Evolutionary conservation across 331 rosid species (phyloP).

Genomic region (Rosa hybrid): DNA sequence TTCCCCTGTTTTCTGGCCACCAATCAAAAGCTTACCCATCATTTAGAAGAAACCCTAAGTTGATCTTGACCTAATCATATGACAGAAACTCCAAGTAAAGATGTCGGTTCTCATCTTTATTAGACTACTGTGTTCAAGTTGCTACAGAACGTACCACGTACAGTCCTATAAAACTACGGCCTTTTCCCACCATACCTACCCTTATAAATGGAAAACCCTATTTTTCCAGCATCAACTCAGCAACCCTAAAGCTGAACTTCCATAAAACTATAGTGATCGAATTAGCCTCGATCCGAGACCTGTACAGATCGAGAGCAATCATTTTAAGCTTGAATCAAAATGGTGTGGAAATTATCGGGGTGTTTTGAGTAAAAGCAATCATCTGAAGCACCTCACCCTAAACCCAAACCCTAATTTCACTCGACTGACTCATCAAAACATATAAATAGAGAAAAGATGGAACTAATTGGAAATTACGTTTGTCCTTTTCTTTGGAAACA

Average conservation of each 20-base stretch:
- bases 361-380: neutral
- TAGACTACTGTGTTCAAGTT: neutral
- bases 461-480: neutral
- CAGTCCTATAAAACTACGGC: neutral
- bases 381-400: neutral
- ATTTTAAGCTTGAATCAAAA: neutral
- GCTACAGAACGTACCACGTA: neutral
- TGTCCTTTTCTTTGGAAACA: neutral
- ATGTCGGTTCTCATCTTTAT: neutral
- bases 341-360: neutral
- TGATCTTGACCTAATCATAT: conserved; percentile 11
- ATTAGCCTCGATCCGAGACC: too few relatives aligned
- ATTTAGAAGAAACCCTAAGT: conserved; percentile 1
- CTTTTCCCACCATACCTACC: neutral
- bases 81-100: neutral
- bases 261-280: neutral
- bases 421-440: neutral
- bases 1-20: neutral
- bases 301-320: neutral
- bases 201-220: neutral
- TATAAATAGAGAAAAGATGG: neutral
- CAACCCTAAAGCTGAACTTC: neutral
- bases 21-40: neutral
- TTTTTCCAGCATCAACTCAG: neutral
- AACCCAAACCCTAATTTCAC: neutral